phyloP scores from a whole-genome alignment of 352 stramenopile genomes.

The Saprolegnia parasitica region DNA sequence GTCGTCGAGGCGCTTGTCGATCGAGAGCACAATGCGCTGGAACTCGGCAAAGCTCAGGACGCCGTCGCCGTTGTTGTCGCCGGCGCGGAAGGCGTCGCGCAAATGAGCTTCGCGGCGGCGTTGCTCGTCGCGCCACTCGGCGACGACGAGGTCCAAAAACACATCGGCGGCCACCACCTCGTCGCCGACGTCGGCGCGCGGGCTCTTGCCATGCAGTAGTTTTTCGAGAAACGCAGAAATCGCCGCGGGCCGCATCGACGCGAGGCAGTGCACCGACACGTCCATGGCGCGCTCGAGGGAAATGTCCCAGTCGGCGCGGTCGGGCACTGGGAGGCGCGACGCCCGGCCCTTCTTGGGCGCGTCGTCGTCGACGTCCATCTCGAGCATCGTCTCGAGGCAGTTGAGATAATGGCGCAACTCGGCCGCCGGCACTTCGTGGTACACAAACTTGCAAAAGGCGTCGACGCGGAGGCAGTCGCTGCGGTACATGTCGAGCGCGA shows the following conservation, averaged over 20 bases:
- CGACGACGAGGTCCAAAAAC: conserved; percentile 55
- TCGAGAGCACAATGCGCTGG: conserved; percentile 69
- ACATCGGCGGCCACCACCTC: conserved; percentile 63
- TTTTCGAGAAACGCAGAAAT: conserved; percentile 60
- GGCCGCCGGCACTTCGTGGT: conserved; percentile 53
- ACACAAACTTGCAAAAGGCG: conserved; percentile 69
- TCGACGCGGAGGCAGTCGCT: conserved; percentile 65
- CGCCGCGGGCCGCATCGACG: conserved; percentile 60
- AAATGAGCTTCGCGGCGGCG: conserved; percentile 57
- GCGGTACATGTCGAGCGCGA: conserved; percentile 60
- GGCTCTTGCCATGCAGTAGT: conserved; percentile 31
- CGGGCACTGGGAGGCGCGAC: conserved; percentile 49
- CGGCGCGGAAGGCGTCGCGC: conserved; percentile 65
- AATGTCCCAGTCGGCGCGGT: conserved; percentile 67
- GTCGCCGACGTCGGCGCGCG: conserved; percentile 25
- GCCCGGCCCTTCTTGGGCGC: conserved; percentile 22
- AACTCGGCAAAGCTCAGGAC: conserved; percentile 74
- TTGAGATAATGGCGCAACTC: conserved; percentile 61
- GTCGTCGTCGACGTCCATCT: neutral
- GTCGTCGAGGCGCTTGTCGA: conserved; percentile 58
- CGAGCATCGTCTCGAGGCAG: conserved; percentile 70
- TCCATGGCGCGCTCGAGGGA: conserved; percentile 62
- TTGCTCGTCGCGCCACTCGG: conserved; percentile 69
- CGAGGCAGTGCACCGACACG: conserved; percentile 58
- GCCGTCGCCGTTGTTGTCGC: conserved; percentile 75